A percentile compares a stretch with the other conserved stretches of the same genome.
These are phyloP conservation scores for Alternaria gaisen DNA, from an alignment of 2,329 filamentous ascomycete genomes.

Conservation along the genomic window DNA sequence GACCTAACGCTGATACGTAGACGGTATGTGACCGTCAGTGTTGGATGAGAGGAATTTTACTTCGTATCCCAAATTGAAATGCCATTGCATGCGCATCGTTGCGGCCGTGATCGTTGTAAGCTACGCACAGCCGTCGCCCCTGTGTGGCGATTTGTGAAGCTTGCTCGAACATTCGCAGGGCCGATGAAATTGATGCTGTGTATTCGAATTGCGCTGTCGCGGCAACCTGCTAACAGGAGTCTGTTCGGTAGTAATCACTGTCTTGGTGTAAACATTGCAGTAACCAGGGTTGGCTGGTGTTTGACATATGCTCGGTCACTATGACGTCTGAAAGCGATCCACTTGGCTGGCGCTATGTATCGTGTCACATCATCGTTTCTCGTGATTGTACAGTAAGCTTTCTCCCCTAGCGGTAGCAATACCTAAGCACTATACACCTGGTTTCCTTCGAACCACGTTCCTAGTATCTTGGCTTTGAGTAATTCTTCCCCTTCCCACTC, in stretches of 20 bases:
- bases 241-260: background rate
- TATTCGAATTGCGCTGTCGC: background rate
- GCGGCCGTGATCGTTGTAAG: background rate
- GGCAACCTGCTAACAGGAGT: too few relatives aligned
- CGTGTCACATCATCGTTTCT: background rate
- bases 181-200: background rate
- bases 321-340: background rate
- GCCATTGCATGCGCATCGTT: background rate
- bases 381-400: background rate
- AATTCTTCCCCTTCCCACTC: constrained; percentile 59
- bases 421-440: constrained; percentile 31
- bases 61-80: background rate
- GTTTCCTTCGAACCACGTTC: constrained; percentile 65
- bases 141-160: background rate
- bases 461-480: constrained; percentile 56
- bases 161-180: background rate
- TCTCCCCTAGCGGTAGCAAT: background rate
- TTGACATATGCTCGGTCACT: background rate
- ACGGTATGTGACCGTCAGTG: constrained; percentile 18
- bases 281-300: background rate
- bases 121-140: background rate
- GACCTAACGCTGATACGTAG: constrained; percentile 28
- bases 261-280: background rate
- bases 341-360: background rate
- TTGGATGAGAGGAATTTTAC: background rate